phyloP scores from a whole-genome alignment of 2,329 filamentous ascomycete species.

The Ampelomyces quisqualis region DNA sequence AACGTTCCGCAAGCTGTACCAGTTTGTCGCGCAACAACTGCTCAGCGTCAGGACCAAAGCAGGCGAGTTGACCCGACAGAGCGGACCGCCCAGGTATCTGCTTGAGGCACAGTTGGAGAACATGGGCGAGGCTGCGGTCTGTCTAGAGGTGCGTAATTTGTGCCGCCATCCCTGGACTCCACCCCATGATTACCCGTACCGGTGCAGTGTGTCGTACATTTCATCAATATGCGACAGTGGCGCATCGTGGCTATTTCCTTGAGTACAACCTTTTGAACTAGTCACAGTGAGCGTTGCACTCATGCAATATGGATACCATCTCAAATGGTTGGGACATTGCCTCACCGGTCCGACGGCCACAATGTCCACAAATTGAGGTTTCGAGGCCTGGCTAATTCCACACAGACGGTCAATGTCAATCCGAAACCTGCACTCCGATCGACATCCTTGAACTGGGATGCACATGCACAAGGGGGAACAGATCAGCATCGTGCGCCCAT shows the following conservation, averaged over 20 bases:
- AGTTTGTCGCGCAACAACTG: constrained; percentile 89
- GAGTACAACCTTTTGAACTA: constrained; percentile 6
- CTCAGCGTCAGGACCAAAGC: constrained; percentile 90
- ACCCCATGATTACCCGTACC: constrained; percentile 29
- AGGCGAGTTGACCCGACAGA: constrained; percentile 58
- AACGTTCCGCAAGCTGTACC: constrained; percentile 93
- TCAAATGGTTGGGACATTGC: neutral
- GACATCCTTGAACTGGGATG: constrained; percentile 58
- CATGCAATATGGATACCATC: constrained; percentile 12
- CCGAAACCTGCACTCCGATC: constrained; percentile 56
- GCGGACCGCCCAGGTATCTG: constrained; percentile 60
- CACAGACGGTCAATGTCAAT: constrained; percentile 47
- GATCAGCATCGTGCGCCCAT: constrained; percentile 46
- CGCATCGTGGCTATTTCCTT: constrained; percentile 3
- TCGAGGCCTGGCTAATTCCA: constrained; percentile 11
- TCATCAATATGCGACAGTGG: constrained; percentile 17
- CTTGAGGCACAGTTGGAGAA: constrained; percentile 96
- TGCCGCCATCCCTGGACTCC: constrained; percentile 9
- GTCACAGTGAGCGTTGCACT: constrained; percentile 12
- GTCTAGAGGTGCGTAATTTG: constrained; percentile 62
- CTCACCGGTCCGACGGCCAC: constrained; percentile 8
- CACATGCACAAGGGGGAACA: constrained; percentile 39
- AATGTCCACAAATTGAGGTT: constrained; percentile 7
- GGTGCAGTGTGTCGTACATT: constrained; percentile 7
- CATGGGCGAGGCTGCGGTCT: constrained; percentile 78